These are phyloP conservation scores for Cercospora sp. DNA, from an alignment of 2,329 filamentous ascomycete genomes.

Conservation along the genomic window DNA sequence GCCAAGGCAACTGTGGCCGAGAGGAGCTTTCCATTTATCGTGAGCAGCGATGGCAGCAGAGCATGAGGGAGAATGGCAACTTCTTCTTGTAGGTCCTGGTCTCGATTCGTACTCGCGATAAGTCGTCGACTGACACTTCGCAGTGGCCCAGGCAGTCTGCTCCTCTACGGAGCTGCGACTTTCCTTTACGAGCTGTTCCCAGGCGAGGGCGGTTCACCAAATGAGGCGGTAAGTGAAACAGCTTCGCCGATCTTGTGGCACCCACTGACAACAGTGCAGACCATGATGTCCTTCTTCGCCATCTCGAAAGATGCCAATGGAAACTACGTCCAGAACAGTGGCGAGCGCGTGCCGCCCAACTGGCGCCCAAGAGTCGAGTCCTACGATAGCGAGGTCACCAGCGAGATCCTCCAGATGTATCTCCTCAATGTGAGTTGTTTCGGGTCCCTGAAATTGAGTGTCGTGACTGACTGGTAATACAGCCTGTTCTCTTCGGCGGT, in stretches of 20 bases:
- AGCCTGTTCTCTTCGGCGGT: slow-evolving; percentile 38
- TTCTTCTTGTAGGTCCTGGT: slow-evolving; percentile 41
- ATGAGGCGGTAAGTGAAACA: slow-evolving; percentile 25
- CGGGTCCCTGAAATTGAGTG: too few species aligned
- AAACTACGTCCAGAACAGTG: slow-evolving; percentile 41
- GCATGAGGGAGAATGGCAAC: slow-evolving; percentile 41
- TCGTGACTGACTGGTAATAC: slow-evolving; percentile 27
- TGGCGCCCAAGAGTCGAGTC: slow-evolving; percentile 33
- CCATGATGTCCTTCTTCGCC: slow-evolving; percentile 45
- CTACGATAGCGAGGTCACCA: slow-evolving; percentile 42
- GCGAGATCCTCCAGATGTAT: slow-evolving; percentile 46
- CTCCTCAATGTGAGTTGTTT: slow-evolving; percentile 22
- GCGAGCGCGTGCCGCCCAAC: slow-evolving; percentile 44
- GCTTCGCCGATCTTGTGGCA: neutral
- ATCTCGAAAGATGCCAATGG: slow-evolving; percentile 40
- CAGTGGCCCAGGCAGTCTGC: slow-evolving; percentile 40
- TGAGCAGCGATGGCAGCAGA: slow-evolving; percentile 45
- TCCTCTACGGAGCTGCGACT: slow-evolving; percentile 46
- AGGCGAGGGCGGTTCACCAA: slow-evolving; percentile 35
- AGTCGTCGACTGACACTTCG: neutral
- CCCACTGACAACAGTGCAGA: slow-evolving; percentile 15
- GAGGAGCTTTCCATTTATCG: slow-evolving; percentile 37
- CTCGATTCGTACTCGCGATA: neutral
- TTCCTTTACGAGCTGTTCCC: slow-evolving; percentile 49
- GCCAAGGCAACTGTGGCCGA: slow-evolving; percentile 40